Evolutionary conservation across 306 rosid genomes (phyloP), one percentile per base, ranked within the genome.

Genomic region (Cotoneaster glaucophyllus): DNA sequence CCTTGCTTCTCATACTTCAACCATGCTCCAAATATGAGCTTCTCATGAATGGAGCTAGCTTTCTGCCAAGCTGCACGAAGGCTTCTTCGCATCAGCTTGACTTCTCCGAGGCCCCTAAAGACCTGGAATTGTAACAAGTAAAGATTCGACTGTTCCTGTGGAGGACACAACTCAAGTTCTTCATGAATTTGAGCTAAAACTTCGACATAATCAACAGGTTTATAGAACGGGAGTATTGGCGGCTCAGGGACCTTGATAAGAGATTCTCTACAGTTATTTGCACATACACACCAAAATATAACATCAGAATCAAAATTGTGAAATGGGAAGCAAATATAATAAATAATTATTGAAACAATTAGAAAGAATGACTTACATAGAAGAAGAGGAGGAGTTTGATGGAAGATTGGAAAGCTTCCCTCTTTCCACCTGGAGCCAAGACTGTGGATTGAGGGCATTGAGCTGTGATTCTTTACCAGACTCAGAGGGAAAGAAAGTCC

Each of bases 391-490:
- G 66, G 85, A 78, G 72, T 82, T 83, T 32, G 91, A 83, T 19
- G 98, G 77, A 65, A 86, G 78, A 79, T 93, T 89, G 63, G 90
- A 73, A 74, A 85, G 86, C 84, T 93, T 91, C 79, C 97, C 98
- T 80, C 98, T 89, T 82, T 93, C 98, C 83, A 93, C 98, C 74
- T 93, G 98, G 59, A 93, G 98, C 96, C 98, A 93, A 59, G 98
- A 86, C 84, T 91, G 93, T 19, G 98, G 97, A 85, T 88, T 89
- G 39, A 89, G 77, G 80, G 92, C 90, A 89, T 87, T 91, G 45
- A 85, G 86, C 74, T 88, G 96, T 12, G 82, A 78, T 54, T 88
- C 97, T 88, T 89, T 93, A 74, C 89, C 88, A 28, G 90, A 80
- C 73, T 93, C 98, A 43, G 92, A 82, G 80, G 92, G 87, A 81